Percentiles rank a stretch among this genome's conserved stretches.
These are phyloP conservation scores for Bipolaris cookei DNA, from an alignment of 2,329 filamentous ascomycete genomes.

Conservation along the genomic window DNA sequence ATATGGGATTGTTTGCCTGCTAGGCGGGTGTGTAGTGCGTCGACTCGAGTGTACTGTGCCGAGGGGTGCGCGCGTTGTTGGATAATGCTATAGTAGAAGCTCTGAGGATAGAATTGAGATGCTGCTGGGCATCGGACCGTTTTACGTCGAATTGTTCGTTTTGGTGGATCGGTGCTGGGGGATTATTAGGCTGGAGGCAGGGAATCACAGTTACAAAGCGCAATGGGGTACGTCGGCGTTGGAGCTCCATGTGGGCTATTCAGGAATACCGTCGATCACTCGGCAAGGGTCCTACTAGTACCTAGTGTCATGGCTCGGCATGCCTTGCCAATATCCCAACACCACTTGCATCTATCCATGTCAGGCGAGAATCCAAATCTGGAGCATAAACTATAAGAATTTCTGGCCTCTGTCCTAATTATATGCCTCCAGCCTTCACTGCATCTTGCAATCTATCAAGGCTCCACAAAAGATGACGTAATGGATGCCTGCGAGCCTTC, in stretches of 20 bases:
- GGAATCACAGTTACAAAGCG: neutral
- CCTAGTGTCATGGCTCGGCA: constrained; percentile 19
- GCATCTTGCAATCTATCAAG: too few relatives aligned
- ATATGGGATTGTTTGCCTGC: neutral
- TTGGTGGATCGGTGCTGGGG: neutral
- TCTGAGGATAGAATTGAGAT: neutral
- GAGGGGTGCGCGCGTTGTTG: neutral
- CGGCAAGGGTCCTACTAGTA: constrained; percentile 13
- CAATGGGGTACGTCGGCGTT: constrained; percentile 8
- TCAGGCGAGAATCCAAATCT: too few relatives aligned
- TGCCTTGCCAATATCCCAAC: neutral
- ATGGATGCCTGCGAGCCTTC: neutral
- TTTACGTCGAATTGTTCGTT: neutral
- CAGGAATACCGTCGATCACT: constrained; percentile 19
- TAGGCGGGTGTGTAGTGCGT: neutral
- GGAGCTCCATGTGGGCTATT: constrained; percentile 6
- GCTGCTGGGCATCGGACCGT: neutral
- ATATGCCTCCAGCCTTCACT: too few relatives aligned
- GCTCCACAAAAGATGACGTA: too few relatives aligned
- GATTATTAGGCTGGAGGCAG: neutral
- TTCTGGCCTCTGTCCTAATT: too few relatives aligned
- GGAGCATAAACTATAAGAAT: too few relatives aligned
- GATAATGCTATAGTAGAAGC: neutral
- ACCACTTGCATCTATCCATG: neutral
- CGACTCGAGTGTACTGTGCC: neutral